A percentile compares a stretch with the other conserved stretches of the same genome.
These are phyloP conservation scores for Malassezia equina DNA, from an alignment of 1,284 basidiomycete genomes.

Conservation along the genomic window DNA sequence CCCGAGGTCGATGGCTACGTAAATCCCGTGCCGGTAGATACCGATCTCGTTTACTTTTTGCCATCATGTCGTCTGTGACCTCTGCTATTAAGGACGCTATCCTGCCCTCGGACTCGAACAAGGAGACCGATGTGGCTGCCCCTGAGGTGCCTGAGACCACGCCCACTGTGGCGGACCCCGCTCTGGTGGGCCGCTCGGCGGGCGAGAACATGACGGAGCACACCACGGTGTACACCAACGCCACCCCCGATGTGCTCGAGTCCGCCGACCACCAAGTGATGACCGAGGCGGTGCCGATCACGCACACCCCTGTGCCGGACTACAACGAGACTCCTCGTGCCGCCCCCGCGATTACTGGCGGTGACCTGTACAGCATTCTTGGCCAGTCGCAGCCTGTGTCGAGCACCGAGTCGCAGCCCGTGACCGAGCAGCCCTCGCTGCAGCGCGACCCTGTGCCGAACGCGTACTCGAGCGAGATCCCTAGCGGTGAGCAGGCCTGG, in stretches of 20 bases:
- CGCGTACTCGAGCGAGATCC: not conserved
- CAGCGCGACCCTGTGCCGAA: too few species aligned
- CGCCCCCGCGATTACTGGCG: conserved; percentile 9
- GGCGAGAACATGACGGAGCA: not conserved
- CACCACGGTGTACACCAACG: conserved; percentile 14
- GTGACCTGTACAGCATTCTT: conserved; percentile 9
- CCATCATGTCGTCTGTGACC: not conserved
- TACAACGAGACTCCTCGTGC: conserved; percentile 8
- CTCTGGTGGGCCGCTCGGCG: not conserved
- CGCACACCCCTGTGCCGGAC: conserved; percentile 14
- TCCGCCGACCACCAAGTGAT: conserved; percentile 14
- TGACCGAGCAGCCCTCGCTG: not conserved
- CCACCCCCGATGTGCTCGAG: conserved; percentile 14
- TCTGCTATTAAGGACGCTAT: not conserved
- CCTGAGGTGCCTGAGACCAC: not conserved
- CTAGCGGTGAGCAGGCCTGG: not conserved
- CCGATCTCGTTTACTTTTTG: not conserved
- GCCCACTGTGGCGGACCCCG: not conserved
- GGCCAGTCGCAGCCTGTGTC: not conserved
- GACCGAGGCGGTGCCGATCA: conserved; percentile 14
- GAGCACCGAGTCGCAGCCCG: not conserved
- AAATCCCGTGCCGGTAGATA: not conserved
- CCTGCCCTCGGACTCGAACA: not conserved
- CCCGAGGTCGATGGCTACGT: too few species aligned
- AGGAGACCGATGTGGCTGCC: not conserved